Conservation (phyloP, 129 eudicot species). For the Centella asiatica region DNA sequence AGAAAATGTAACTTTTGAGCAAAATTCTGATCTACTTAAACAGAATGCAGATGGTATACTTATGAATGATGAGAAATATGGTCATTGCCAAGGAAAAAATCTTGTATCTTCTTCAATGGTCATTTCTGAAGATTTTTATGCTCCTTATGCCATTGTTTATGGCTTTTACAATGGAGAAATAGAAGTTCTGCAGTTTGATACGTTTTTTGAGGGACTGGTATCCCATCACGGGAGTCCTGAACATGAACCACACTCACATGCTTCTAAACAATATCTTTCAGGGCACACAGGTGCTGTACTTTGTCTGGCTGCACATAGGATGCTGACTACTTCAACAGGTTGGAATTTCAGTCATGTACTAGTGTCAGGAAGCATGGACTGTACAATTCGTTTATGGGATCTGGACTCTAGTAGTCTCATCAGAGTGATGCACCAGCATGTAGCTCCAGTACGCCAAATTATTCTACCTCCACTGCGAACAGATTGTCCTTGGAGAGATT, state of each 20-base stretch:
- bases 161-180: slow-evolving; percentile 81
- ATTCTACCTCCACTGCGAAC: slow-evolving; percentile 57
- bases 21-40: not conserved
- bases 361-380: slow-evolving; percentile 87
- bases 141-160: slow-evolving; percentile 81
- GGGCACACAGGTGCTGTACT: slow-evolving; percentile 84
- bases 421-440: slow-evolving; percentile 85
- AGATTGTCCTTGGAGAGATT: slow-evolving; percentile 82
- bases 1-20: not conserved
- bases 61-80: slow-evolving; percentile 16
- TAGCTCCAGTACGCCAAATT: slow-evolving; percentile 85
- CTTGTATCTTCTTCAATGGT: slow-evolving; percentile 88
- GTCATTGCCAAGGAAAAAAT: slow-evolving; percentile 18
- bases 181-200: slow-evolving; percentile 54
- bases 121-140: slow-evolving; percentile 51
- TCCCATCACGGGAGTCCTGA: slow-evolving; percentile 15
- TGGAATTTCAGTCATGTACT: slow-evolving; percentile 33
- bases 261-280: slow-evolving; percentile 42
- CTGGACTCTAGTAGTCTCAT: slow-evolving; percentile 64
- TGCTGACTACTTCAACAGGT: slow-evolving; percentile 40
- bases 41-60: slow-evolving; percentile 5
- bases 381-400: slow-evolving; percentile 94
- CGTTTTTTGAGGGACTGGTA: slow-evolving; percentile 34
- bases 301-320: slow-evolving; percentile 84
- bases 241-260: slow-evolving; percentile 39